Percentiles rank a stretch among this genome's conserved stretches.
Conservation (phyloP, 2,329 filamentous ascomycete species). For the Ustulina deusta region DNA sequence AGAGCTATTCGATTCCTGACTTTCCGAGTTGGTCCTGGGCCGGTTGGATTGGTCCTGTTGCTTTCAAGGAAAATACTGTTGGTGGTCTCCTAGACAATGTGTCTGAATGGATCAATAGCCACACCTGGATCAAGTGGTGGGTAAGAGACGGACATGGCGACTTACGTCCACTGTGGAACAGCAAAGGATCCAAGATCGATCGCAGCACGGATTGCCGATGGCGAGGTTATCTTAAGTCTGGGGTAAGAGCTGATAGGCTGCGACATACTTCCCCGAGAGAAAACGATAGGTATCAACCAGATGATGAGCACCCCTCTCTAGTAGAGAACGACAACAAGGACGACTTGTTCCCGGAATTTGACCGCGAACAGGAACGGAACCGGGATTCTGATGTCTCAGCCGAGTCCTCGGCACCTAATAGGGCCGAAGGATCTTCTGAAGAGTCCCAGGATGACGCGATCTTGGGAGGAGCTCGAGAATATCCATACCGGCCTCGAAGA, state of each 20-base stretch:
- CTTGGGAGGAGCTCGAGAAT: neutral
- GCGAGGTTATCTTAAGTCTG: constrained; percentile 12
- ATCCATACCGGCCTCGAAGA: neutral
- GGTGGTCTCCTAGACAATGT: constrained; percentile 47
- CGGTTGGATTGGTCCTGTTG: constrained; percentile 48
- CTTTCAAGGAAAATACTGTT: constrained; percentile 43
- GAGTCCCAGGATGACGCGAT: neutral
- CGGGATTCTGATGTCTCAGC: neutral
- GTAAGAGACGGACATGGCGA: constrained; percentile 51
- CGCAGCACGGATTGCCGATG: neutral
- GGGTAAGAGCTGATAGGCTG: neutral
- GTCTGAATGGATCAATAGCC: constrained; percentile 50
- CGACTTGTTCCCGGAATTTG: neutral
- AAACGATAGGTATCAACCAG: constrained; percentile 2
- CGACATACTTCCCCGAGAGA: neutral
- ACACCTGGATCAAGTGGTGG: constrained; percentile 55
- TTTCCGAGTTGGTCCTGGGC: constrained; percentile 55
- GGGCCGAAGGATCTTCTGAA: neutral
- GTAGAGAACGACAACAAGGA: neutral
- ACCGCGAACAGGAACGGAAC: neutral
- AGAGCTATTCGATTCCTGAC: constrained; percentile 27
- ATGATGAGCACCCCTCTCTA: neutral
- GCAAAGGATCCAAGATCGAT: neutral
- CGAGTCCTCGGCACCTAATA: neutral
- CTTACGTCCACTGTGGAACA: constrained; percentile 49